A percentile compares a stretch with the other conserved stretches of the same genome.
These are phyloP conservation scores for Monosporascus sp. DNA, from an alignment of 2,329 filamentous ascomycete genomes.

Conservation along the genomic window DNA sequence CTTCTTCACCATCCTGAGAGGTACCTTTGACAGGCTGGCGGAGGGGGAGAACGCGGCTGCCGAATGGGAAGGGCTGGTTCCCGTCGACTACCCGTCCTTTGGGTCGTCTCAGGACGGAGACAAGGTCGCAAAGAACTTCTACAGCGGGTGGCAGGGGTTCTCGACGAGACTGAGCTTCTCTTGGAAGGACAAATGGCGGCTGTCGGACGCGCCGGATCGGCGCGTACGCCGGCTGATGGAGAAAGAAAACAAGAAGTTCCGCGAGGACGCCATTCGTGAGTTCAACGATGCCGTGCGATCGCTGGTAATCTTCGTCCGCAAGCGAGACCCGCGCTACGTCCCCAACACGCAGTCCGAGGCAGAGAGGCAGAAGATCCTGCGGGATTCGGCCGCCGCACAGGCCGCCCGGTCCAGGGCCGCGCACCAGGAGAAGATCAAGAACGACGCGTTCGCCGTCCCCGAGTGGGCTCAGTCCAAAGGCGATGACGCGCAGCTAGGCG, in stretches of 20 bases:
- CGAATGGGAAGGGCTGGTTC: constrained; percentile 58
- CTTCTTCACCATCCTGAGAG: constrained; percentile 76
- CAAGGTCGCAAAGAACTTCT: constrained; percentile 74
- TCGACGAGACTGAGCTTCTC: constrained; percentile 79
- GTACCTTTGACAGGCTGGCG: constrained; percentile 75
- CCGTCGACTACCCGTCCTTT: constrained; percentile 73
- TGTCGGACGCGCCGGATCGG: constrained; percentile 83
- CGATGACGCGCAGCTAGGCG: constrained; percentile 38
- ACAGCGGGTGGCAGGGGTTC: constrained; percentile 75
- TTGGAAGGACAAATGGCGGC: constrained; percentile 82
- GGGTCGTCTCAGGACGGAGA: constrained; percentile 71
- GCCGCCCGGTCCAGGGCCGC: constrained; percentile 77
- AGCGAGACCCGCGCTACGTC: constrained; percentile 82
- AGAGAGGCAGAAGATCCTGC: constrained; percentile 72
- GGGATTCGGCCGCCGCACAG: constrained; percentile 77
- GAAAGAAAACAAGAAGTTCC: constrained; percentile 82
- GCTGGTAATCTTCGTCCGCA: constrained; percentile 82
- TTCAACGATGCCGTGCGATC: constrained; percentile 91
- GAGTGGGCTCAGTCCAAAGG: constrained; percentile 68
- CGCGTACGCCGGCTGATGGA: constrained; percentile 81
- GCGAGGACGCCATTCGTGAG: constrained; percentile 77
- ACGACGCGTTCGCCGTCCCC: constrained; percentile 55
- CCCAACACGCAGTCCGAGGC: constrained; percentile 72
- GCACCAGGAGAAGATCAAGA: constrained; percentile 67
- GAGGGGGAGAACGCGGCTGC: constrained; percentile 74